These are phyloP conservation scores for Celoporthe dispersa DNA, from an alignment of 2,329 filamentous ascomycete species.

Conservation along the genomic window DNA sequence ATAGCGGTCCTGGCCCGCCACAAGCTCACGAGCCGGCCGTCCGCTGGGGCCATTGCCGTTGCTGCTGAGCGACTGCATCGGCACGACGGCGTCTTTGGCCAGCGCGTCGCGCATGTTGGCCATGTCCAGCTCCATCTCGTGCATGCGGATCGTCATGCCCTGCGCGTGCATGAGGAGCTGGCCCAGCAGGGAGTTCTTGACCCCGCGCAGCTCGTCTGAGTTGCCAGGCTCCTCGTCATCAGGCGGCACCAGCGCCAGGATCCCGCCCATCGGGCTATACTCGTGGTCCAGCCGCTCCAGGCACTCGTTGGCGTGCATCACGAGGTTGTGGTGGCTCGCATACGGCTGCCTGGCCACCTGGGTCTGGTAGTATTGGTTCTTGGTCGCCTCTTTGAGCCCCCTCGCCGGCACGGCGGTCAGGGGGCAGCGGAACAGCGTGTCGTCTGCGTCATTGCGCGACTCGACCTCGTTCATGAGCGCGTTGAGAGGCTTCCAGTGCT, in stretches of 20 bases:
- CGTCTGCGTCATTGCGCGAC: constrained; percentile 45
- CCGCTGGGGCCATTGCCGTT: constrained; percentile 56
- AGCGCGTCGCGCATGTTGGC: constrained; percentile 56
- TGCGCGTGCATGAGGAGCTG: constrained; percentile 61
- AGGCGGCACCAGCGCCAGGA: constrained; percentile 58
- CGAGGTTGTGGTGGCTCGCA: constrained; percentile 52
- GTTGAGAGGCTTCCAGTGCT: constrained; percentile 52
- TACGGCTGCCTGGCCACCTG: constrained; percentile 41
- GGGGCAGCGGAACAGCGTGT: constrained; percentile 52
- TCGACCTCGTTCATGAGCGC: constrained; percentile 52
- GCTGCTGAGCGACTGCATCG: constrained; percentile 55
- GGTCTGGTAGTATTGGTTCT: constrained; percentile 18
- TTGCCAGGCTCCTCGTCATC: constrained; percentile 39
- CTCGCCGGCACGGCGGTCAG: constrained; percentile 38
- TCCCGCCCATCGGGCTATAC: constrained; percentile 57
- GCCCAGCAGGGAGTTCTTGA: constrained; percentile 58
- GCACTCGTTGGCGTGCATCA: constrained; percentile 62
- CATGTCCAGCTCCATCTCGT: constrained; percentile 60
- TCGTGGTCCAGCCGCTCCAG: constrained; percentile 65
- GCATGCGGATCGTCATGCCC: constrained; percentile 57
- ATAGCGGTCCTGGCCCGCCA: constrained; percentile 59
- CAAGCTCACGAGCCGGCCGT: constrained; percentile 57
- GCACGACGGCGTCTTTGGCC: constrained; percentile 53
- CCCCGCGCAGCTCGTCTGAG: constrained; percentile 44
- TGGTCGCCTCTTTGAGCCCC: constrained; percentile 30